phyloP scores from a whole-genome alignment of 345 rosid genomes.

The Hibiscus mutabilis region DNA sequence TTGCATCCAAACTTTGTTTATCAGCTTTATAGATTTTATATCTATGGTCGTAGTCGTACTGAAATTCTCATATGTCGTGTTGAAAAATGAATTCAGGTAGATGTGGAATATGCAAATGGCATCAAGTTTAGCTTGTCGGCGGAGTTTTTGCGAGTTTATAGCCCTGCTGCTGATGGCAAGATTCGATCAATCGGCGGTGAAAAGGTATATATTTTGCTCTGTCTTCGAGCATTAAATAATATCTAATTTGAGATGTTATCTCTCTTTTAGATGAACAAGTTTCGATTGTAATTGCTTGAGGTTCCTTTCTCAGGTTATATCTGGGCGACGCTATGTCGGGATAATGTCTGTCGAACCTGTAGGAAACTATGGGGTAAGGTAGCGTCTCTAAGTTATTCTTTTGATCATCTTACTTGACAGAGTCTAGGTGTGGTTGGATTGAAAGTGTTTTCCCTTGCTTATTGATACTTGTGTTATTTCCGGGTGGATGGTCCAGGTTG shows the following conservation, averaged over 20 bases:
- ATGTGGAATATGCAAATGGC: slow-evolving; percentile 67
- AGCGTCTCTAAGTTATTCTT: slow-evolving; percentile 16
- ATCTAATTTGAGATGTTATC: not conserved
- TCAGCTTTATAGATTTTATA: not conserved
- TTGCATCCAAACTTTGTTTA: no score
- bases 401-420: not conserved
- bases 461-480: not conserved
- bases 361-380: slow-evolving; percentile 98
- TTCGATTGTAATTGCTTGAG: not conserved
- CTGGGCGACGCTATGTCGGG: slow-evolving; percentile 83
- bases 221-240: not conserved
- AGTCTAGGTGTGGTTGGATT: not conserved
- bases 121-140: slow-evolving; percentile 56
- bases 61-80: not conserved
- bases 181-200: slow-evolving; percentile 73
- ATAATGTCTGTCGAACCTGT: slow-evolving; percentile 92
- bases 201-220: slow-evolving; percentile 41
- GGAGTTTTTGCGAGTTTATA: slow-evolving; percentile 65
- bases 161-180: slow-evolving; percentile 93
- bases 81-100: slow-evolving; percentile 40
- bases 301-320: slow-evolving; percentile 56
- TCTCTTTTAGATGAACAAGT: not conserved
- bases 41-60: not conserved
- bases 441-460: not conserved
- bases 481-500: slow-evolving; percentile 41